Conservation (phyloP, 2,329 filamentous ascomycete genomes). For the Didymella segeticola region DNA sequence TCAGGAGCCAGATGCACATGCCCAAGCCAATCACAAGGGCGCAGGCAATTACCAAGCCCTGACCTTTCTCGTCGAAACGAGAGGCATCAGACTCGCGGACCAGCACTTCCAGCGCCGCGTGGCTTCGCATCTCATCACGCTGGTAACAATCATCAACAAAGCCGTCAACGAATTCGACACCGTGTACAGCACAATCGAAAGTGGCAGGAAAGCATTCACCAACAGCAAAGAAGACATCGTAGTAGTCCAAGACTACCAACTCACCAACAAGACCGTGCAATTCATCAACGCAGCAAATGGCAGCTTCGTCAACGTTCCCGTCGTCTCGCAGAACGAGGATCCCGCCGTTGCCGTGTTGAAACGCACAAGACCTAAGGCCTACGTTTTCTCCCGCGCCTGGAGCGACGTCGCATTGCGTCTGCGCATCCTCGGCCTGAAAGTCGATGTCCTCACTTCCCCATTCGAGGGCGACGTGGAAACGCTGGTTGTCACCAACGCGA, state of each 20-base stretch:
- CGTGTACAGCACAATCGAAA: constrained; percentile 30
- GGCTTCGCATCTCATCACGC: constrained; percentile 29
- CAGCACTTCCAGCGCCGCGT: constrained; percentile 38
- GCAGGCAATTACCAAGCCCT: constrained; percentile 36
- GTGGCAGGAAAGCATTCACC: constrained; percentile 24
- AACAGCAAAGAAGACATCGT: constrained; percentile 26
- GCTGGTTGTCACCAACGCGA: constrained; percentile 24
- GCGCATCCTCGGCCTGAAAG: constrained; percentile 28
- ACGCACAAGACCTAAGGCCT: constrained; percentile 2
- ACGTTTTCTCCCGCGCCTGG: constrained; percentile 35
- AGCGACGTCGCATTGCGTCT: constrained; percentile 26
- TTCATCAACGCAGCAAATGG: constrained; percentile 12
- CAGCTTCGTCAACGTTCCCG: constrained; percentile 23
- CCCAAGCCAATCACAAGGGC: constrained; percentile 37
- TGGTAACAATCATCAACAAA: constrained; percentile 34
- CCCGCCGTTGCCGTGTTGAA: background rate
- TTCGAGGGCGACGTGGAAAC: constrained; percentile 29
- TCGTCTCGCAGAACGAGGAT: background rate
- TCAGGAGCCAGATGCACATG: constrained; percentile 33
- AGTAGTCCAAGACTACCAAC: constrained; percentile 21
- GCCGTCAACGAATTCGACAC: constrained; percentile 27
- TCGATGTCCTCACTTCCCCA: constrained; percentile 25
- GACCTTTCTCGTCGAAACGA: constrained; percentile 35
- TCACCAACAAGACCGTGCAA: constrained; percentile 24
- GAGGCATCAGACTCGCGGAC: constrained; percentile 35